These are phyloP conservation scores for Tinospora cordifolia DNA, from an alignment of 164 flowering plant genomes.

Conservation along the genomic window DNA sequence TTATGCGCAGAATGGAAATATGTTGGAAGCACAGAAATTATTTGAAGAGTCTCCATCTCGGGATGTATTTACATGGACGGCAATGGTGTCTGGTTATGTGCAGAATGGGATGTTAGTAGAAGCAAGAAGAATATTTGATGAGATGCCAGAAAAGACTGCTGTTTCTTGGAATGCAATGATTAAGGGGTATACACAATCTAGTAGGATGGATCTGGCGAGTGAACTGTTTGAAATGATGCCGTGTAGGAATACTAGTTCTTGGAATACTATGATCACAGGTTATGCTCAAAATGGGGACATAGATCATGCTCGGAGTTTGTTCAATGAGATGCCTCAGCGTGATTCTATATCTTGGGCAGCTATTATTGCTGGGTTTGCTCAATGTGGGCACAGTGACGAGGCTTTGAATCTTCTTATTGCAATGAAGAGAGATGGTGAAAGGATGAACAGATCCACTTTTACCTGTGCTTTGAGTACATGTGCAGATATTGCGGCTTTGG, in stretches of 20 bases:
- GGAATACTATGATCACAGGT: constrained; percentile 96
- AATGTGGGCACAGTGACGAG: constrained; percentile 58
- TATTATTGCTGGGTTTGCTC: constrained; percentile 79
- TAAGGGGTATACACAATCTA: constrained; percentile 61
- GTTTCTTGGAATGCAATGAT: constrained; percentile 94
- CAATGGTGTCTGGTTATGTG: constrained; percentile 84
- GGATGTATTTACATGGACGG: constrained; percentile 89
- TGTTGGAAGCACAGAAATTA: constrained; percentile 54
- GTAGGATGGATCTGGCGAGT: constrained; percentile 56
- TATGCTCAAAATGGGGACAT: constrained; percentile 70
- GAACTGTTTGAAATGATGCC: constrained; percentile 83
- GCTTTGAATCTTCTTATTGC: constrained; percentile 53
- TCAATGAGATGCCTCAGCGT: constrained; percentile 64
- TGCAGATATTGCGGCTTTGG: constrained; percentile 74
- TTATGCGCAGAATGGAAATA: constrained; percentile 62
- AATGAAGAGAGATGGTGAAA: constrained; percentile 65
- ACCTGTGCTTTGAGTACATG: constrained; percentile 66
- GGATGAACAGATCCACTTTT: constrained; percentile 55
- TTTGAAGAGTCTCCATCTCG: constrained; percentile 53
- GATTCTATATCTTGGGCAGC: constrained; percentile 96
- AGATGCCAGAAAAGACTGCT: constrained; percentile 71
- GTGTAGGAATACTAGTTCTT: constrained; percentile 54
- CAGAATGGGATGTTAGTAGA: constrained; percentile 68
- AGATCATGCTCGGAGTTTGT: constrained; percentile 47
- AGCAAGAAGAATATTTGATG: constrained; percentile 55